Conservation (phyloP, 805 yeast species). For the Saturnispora diversa region DNA sequence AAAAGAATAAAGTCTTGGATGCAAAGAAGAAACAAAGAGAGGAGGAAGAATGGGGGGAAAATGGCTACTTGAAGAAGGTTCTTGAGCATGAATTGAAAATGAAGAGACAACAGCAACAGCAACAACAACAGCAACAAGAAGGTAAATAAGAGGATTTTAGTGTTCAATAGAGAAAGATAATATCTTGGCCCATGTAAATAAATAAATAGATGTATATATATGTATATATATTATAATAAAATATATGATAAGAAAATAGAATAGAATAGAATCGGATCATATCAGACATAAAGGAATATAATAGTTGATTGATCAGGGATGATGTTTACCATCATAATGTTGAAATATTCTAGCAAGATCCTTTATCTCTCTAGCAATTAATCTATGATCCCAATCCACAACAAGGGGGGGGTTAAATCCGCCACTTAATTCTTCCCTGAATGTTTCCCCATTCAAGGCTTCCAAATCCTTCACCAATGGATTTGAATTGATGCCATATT, state of each 20-base stretch:
- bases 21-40: slow-evolving; percentile 51
- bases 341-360: slow-evolving; percentile 38
- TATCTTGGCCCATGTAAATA: background rate
- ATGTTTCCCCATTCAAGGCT: background rate
- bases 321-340: slow-evolving; percentile 24
- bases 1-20: slow-evolving; percentile 47
- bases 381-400: slow-evolving; percentile 56
- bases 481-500: slow-evolving; percentile 8
- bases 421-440: slow-evolving; percentile 10
- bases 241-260: background rate
- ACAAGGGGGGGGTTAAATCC: slow-evolving; percentile 39
- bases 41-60: slow-evolving; percentile 77
- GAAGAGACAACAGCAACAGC: slow-evolving; percentile 8
- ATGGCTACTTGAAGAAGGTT: slow-evolving; percentile 57
- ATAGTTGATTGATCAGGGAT: too few relatives aligned
- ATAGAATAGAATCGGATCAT: background rate
- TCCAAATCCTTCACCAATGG: slow-evolving; percentile 18
- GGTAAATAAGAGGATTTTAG: background rate
- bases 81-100: slow-evolving; percentile 43
- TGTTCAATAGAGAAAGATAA: too few relatives aligned
- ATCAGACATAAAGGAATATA: too few relatives aligned
- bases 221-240: background rate
- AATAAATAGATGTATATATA: slow-evolving; percentile 1
- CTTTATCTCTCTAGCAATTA: slow-evolving; percentile 42
- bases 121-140: background rate